Conservation (phyloP, 83 land plant genomes). For the Diphasiastrum complanatum region DNA sequence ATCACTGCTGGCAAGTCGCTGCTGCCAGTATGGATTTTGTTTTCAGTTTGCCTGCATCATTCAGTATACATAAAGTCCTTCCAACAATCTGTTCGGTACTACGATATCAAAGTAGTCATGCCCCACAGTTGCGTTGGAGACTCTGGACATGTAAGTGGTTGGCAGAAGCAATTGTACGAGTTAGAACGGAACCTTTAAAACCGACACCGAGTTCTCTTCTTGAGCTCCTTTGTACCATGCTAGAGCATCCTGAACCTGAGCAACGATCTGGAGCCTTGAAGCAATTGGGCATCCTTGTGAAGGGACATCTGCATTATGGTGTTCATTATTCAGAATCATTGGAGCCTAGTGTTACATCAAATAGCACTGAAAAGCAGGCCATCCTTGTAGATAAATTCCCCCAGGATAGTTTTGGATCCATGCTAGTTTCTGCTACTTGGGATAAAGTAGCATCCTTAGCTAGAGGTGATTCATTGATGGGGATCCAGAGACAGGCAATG, state of each 20-base stretch:
- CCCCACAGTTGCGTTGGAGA: conserved; percentile 73
- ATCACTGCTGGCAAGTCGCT: conserved; percentile 78
- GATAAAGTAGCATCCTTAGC: conserved; percentile 54
- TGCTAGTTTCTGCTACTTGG: conserved; percentile 66
- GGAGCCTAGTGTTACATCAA: no score
- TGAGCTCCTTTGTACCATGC: conserved; percentile 52
- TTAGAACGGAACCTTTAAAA: conserved; percentile 10
- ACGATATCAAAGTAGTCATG: conserved; percentile 42
- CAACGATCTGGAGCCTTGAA: conserved; percentile 56
- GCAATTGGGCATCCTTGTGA: conserved; percentile 46
- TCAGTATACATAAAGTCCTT: conserved; percentile 32
- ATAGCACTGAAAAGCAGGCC: no score
- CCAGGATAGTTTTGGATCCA: conserved; percentile 17
- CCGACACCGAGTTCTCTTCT: conserved; percentile 28
- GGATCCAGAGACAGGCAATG: conserved; percentile 52
- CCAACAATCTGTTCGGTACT: conserved; percentile 44
- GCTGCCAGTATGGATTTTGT: conserved; percentile 60
- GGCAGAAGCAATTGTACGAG: conserved; percentile 37
- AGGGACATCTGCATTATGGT: conserved; percentile 1
- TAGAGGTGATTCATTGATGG: conserved; percentile 48
- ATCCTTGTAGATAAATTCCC: conserved; percentile 4
- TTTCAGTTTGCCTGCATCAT: conserved; percentile 41
- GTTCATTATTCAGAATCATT: no score
- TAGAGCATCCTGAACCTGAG: conserved; percentile 89
- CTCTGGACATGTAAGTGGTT: conserved; percentile 63